phyloP scores from a whole-genome alignment of 768 basidiomycete genomes.

The Kwoniella dendrophila region DNA sequence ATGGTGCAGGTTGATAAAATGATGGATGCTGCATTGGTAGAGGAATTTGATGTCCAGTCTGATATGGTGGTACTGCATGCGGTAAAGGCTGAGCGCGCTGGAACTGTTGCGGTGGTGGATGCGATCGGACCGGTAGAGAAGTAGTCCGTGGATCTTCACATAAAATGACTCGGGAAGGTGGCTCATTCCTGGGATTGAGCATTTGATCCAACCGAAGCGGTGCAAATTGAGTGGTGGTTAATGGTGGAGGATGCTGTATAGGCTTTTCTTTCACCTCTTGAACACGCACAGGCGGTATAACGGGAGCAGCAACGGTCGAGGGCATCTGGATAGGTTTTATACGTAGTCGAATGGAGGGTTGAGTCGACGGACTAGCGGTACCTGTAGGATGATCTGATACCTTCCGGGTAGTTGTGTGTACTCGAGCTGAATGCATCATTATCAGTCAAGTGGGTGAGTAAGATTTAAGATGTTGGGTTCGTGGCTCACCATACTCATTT shows the following conservation, averaged over 20 bases:
- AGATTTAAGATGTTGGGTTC: not conserved
- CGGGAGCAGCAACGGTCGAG: not conserved
- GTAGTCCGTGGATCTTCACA: conserved; percentile 8
- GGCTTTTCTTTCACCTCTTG: not conserved
- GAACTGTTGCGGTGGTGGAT: no score
- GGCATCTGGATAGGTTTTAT: not conserved
- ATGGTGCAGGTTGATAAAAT: not conserved
- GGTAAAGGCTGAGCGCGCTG: no score
- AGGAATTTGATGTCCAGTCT: not conserved
- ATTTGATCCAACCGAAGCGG: conserved; percentile 22
- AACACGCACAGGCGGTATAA: not conserved
- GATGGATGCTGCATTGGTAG: not conserved
- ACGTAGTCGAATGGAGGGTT: no score
- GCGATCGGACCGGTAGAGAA: no score
- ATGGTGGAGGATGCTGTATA: not conserved
- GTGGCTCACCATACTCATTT: conserved; percentile 48
- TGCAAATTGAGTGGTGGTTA: not conserved
- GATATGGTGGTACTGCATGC: not conserved
- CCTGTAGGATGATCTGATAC: not conserved
- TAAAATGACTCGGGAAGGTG: conserved; percentile 20
- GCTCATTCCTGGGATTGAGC: conserved; percentile 17
- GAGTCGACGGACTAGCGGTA: not conserved
- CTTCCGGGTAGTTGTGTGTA: conserved; percentile 10
- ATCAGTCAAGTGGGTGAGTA: not conserved
- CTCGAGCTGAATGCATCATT: conserved; percentile 1